phyloP scores from a whole-genome alignment of 2,329 filamentous ascomycete species.

The Ascochyta lentis region DNA sequence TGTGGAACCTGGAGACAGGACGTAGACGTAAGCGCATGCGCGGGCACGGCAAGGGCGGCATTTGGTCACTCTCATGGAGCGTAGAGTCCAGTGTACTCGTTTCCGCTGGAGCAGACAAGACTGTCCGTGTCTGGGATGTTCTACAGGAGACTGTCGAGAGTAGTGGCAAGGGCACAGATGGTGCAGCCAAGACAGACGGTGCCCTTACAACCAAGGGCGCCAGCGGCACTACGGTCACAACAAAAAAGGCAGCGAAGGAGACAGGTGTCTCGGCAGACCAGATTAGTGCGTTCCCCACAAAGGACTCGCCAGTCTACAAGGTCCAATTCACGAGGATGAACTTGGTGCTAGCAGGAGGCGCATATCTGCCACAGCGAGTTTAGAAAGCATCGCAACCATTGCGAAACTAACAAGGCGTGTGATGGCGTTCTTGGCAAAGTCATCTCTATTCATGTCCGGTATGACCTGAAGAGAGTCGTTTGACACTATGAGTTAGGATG shows the following conservation, averaged over 20 bases:
- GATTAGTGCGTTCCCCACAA: slow-evolving; percentile 92
- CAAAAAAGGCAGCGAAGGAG: slow-evolving; percentile 82
- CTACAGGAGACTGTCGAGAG: slow-evolving; percentile 67
- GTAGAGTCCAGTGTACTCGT: slow-evolving; percentile 90
- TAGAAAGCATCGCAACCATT: neutral
- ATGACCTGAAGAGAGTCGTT: neutral
- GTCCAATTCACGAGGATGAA: slow-evolving; percentile 97
- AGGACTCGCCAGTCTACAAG: slow-evolving; percentile 93
- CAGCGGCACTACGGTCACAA: slow-evolving; percentile 48
- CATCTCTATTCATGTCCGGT: neutral
- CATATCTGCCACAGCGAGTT: slow-evolving; percentile 60
- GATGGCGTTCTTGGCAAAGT: slow-evolving; percentile 1
- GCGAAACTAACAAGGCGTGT: neutral
- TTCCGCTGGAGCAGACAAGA: slow-evolving; percentile 89
- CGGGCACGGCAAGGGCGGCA: slow-evolving; percentile 90
- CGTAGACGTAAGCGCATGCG: slow-evolving; percentile 89
- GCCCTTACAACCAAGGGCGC: slow-evolving; percentile 59
- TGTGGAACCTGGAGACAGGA: slow-evolving; percentile 93
- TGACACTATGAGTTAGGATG: neutral
- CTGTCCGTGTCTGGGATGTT: slow-evolving; percentile 93
- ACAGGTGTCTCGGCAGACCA: slow-evolving; percentile 90
- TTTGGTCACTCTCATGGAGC: slow-evolving; percentile 92
- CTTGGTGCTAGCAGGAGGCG: slow-evolving; percentile 82
- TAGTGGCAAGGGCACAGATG: slow-evolving; percentile 58
- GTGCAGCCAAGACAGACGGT: slow-evolving; percentile 59